These are phyloP conservation scores for Ceratocystis lukuohia DNA, from an alignment of 2,329 filamentous ascomycete species.

Conservation along the genomic window DNA sequence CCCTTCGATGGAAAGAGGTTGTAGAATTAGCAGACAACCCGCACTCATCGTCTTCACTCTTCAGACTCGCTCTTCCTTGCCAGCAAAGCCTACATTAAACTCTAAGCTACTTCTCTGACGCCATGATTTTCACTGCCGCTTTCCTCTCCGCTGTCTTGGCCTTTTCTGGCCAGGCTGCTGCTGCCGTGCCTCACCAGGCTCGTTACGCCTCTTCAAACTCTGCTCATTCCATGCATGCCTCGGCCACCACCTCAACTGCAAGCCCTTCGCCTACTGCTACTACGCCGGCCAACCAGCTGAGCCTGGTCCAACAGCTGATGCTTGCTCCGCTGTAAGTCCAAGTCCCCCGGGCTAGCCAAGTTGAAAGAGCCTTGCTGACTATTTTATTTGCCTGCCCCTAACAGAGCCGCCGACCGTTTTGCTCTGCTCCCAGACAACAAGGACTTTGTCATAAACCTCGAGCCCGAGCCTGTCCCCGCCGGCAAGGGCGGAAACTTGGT, in stretches of 20 bases:
- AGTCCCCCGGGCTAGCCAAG: neutral
- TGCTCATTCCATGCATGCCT: neutral
- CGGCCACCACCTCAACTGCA: neutral
- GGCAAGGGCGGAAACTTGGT: conserved; percentile 33
- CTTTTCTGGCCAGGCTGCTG: conserved; percentile 27
- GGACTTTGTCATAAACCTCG: conserved; percentile 36
- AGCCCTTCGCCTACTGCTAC: neutral
- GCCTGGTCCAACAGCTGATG: conserved; percentile 24
- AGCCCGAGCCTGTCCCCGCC: conserved; percentile 32
- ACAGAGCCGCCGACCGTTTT: conserved; percentile 29
- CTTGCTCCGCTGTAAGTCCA: conserved; percentile 18
- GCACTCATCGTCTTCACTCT: neutral
- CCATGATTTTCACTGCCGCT: conserved; percentile 28
- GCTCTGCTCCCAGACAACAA: conserved; percentile 29
- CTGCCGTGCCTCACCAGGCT: conserved; percentile 22
- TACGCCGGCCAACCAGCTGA: conserved; percentile 21
- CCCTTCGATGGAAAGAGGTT: neutral
- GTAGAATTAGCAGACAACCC: neutral
- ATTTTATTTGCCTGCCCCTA: conserved; percentile 8
- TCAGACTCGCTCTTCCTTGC: neutral
- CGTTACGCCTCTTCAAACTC: conserved; percentile 15
- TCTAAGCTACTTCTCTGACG: conserved; percentile 19
- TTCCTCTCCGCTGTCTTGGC: conserved; percentile 30
- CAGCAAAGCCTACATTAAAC: conserved; percentile 21
- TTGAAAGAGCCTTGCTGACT: neutral